Evolutionary conservation across 495 filamentous ascomycete species (phyloP).

Genomic region (Podospora australis): DNA sequence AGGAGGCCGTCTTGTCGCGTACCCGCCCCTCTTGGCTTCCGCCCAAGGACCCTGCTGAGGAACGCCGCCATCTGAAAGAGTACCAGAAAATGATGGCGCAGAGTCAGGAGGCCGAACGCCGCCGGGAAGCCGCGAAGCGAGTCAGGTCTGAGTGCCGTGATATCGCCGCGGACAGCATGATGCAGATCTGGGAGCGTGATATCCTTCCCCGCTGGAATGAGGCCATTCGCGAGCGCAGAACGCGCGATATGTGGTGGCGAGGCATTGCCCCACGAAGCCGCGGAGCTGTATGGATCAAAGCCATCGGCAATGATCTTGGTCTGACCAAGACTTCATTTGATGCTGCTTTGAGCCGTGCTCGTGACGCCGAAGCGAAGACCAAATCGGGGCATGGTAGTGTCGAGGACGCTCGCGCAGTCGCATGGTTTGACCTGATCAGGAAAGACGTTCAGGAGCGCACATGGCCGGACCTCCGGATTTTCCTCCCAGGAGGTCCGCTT

Average conservation of each 20-base stretch:
- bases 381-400: conserved; percentile 32
- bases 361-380: conserved; percentile 53
- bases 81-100: conserved; percentile 90
- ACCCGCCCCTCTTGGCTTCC: conserved; percentile 94
- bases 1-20: conserved; percentile 82
- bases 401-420: conserved; percentile 40
- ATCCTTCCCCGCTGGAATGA: conserved; percentile 80
- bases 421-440: conserved; percentile 63
- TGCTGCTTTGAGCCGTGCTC: conserved; percentile 70
- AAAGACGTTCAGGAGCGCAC: conserved; percentile 60
- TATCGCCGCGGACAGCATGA: conserved; percentile 59
- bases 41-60: conserved; percentile 88
- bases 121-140: conserved; percentile 43
- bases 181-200: conserved; percentile 80
- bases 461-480: conserved; percentile 79
- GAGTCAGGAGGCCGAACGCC: conserved; percentile 62
- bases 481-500: conserved; percentile 70
- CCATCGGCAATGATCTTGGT: conserved; percentile 83
- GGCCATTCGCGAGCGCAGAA: conserved; percentile 65
- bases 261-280: conserved; percentile 75
- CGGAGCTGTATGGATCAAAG: conserved; percentile 77
- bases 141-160: conserved; percentile 44
- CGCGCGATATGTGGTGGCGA: conserved; percentile 89
- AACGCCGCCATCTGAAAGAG: conserved; percentile 83
- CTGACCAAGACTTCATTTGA: conserved; percentile 69